These are phyloP conservation scores for Fusarium poae DNA, from an alignment of 2,329 filamentous ascomycete species.

Conservation along the genomic window DNA sequence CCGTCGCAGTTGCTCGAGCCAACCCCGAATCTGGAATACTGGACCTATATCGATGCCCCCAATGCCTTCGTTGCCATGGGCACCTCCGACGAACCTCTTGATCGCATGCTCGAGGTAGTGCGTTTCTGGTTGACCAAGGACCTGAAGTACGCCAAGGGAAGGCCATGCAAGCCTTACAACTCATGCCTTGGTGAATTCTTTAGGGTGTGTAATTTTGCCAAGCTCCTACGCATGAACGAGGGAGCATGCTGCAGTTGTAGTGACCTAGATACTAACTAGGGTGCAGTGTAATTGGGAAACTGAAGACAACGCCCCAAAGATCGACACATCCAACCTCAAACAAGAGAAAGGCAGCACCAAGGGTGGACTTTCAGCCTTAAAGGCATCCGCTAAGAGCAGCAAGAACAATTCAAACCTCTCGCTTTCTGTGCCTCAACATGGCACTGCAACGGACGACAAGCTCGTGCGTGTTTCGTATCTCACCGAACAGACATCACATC, in stretches of 20 bases:
- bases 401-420: conserved; percentile 63
- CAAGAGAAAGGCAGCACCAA: conserved; percentile 54
- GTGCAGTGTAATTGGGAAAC: conserved; percentile 93
- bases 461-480: conserved; percentile 89
- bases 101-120: conserved; percentile 93
- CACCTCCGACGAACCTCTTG: conserved; percentile 89
- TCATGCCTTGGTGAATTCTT: conserved; percentile 98
- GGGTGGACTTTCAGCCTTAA: conserved; percentile 62
- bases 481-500: conserved; percentile 97
- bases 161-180: conserved; percentile 99
- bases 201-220: conserved; percentile 70
- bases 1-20: conserved; percentile 96
- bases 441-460: conserved; percentile 60
- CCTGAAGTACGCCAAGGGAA: conserved; percentile 97
- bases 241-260: conserved; percentile 3
- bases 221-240: background rate
- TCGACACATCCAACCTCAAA: conserved; percentile 63
- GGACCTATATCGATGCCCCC: conserved; percentile 96
- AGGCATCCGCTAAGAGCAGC: conserved; percentile 59
- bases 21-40: conserved; percentile 97
- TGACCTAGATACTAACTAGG: conserved; percentile 31
- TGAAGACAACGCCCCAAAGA: conserved; percentile 78
- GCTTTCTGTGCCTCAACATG: conserved; percentile 65
- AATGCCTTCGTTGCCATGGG: conserved; percentile 88
- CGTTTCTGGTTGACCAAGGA: conserved; percentile 99